These are phyloP conservation scores for Blumeriella jaapii DNA, from an alignment of 2,329 filamentous ascomycete species.

Conservation along the genomic window DNA sequence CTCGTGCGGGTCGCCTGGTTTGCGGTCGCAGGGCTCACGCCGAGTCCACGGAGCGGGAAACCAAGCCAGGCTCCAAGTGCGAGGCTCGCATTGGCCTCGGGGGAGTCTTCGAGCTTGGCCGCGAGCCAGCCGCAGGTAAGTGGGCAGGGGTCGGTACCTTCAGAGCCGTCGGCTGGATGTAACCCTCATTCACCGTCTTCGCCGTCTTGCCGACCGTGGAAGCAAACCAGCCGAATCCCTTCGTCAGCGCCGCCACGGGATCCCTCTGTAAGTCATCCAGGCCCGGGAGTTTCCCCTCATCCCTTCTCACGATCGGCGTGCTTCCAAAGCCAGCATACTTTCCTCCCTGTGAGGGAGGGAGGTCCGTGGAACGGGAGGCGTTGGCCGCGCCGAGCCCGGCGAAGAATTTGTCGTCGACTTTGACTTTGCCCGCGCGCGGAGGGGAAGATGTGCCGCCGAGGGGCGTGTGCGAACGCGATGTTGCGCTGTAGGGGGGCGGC, in stretches of 20 bases:
- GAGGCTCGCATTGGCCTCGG: neutral
- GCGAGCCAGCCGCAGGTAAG: neutral
- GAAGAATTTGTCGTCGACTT: slow-evolving; percentile 81
- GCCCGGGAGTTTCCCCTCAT: slow-evolving; percentile 44
- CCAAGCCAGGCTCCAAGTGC: too few relatives aligned
- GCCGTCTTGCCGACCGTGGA: slow-evolving; percentile 81
- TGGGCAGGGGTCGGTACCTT: slow-evolving; percentile 44
- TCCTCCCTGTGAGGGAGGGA: slow-evolving; percentile 83
- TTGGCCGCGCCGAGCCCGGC: slow-evolving; percentile 76
- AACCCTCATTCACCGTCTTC: slow-evolving; percentile 81
- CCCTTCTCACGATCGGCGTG: slow-evolving; percentile 39
- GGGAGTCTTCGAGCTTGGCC: neutral
- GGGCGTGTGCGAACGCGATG: slow-evolving; percentile 19
- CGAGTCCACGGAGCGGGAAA: too few relatives aligned
- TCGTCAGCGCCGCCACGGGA: slow-evolving; percentile 75
- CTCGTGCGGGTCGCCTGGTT: too few relatives aligned
- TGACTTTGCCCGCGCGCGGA: slow-evolving; percentile 36
- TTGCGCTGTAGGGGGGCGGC: slow-evolving; percentile 2
- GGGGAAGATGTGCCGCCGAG: slow-evolving; percentile 22
- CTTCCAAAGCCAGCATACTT: slow-evolving; percentile 90
- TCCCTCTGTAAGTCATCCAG: slow-evolving; percentile 88
- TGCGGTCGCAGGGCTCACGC: too few relatives aligned
- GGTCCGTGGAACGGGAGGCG: slow-evolving; percentile 55
- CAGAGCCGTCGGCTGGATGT: slow-evolving; percentile 84
- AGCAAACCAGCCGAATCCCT: slow-evolving; percentile 91